Evolutionary conservation across 345 rosid species (phyloP).

Genomic region (Lumnitzera littorea): DNA sequence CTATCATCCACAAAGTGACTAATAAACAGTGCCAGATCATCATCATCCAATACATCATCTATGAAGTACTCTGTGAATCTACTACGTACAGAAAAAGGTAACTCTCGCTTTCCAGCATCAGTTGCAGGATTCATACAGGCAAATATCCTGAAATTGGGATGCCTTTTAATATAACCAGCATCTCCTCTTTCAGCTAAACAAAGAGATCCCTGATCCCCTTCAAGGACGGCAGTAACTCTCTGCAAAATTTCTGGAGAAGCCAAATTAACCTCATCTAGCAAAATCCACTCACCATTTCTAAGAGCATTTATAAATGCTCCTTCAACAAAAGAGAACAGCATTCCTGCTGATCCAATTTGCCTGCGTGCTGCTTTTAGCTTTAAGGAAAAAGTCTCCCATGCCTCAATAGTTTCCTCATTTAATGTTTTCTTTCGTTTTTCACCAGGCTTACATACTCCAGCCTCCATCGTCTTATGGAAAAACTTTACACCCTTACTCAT

Average conservation of each 20-base stretch:
- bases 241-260: conserved; percentile 94
- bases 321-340: conserved; percentile 92
- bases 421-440: conserved; percentile 65
- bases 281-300: conserved; percentile 82
- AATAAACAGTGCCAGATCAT: conserved; percentile 69
- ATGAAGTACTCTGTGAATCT: conserved; percentile 90
- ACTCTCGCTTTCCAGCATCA: conserved; percentile 96
- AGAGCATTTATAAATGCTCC: conserved; percentile 92
- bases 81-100: conserved; percentile 65
- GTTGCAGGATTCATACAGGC: conserved; percentile 99
- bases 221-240: conserved; percentile 85
- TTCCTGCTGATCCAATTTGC: conserved; percentile 70
- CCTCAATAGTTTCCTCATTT: conserved; percentile 29
- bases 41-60: conserved; percentile 67
- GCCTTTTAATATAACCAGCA: conserved; percentile 53
- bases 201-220: conserved; percentile 80
- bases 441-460: conserved; percentile 28
- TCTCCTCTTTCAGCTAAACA: conserved; percentile 98
- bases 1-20: conserved; percentile 56
- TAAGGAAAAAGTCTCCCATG: conserved; percentile 45
- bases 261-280: conserved; percentile 95
- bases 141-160: conserved; percentile 75
- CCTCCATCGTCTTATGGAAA: conserved; percentile 14
- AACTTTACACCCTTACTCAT: conserved; percentile 34
- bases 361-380: conserved; percentile 47